Percentiles rank a stretch among this genome's conserved stretches.
Evolutionary conservation across 371 early-diverging fungal species (phyloP).

Genomic region (Mucor indicus): DNA sequence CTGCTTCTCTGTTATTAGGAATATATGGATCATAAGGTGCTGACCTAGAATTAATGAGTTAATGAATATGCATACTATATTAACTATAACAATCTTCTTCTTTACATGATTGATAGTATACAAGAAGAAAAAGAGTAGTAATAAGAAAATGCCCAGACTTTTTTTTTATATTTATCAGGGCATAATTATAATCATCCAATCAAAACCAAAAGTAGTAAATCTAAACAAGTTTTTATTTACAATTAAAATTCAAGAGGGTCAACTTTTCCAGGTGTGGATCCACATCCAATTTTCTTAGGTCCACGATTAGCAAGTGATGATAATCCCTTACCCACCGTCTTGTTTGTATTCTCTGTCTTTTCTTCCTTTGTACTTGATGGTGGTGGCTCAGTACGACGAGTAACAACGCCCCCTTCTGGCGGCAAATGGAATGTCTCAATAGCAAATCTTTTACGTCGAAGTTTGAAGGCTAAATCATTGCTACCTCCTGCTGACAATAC

Average conservation of each 20-base stretch:
- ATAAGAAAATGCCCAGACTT: no score
- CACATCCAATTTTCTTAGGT: constrained; percentile 33
- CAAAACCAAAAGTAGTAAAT: no score
- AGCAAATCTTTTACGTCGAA: constrained; percentile 82
- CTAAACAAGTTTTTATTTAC: neutral
- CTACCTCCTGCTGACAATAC: constrained; percentile 61
- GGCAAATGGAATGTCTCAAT: constrained; percentile 92
- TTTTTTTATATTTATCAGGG: no score
- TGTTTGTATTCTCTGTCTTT: constrained; percentile 3
- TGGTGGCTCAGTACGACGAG: constrained; percentile 57
- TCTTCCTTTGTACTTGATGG: neutral
- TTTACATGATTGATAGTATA: no score
- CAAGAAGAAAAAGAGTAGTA: no score
- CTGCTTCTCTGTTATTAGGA: constrained; percentile 40
- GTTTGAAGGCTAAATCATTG: constrained; percentile 81
- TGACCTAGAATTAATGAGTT: constrained; percentile 24
- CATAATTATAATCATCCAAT: no score
- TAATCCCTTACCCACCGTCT: neutral
- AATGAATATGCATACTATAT: no score
- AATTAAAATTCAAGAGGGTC: constrained; percentile 48
- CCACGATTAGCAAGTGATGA: constrained; percentile 22
- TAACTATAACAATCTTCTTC: no score
- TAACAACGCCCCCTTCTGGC: constrained; percentile 82
- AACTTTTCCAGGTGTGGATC: constrained; percentile 37
- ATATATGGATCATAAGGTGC: constrained; percentile 41